A percentile compares a stretch with the other conserved stretches of the same genome.
Conservation (phyloP, 139 green algal genomes). For the Picochlorum sp. region DNA sequence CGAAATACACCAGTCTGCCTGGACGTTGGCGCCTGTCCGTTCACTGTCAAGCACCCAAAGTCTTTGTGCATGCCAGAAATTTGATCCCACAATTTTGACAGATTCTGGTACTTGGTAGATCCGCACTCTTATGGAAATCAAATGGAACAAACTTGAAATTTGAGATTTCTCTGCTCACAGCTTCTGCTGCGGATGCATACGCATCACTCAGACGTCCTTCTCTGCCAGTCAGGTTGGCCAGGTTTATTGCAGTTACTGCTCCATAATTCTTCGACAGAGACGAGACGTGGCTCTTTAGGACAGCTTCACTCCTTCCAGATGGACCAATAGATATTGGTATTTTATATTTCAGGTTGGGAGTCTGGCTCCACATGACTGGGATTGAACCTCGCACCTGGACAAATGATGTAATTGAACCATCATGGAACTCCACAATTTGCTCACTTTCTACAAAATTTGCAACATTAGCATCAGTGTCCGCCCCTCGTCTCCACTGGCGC, state of each 20-base stretch:
- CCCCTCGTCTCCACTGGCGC: conserved; percentile 75
- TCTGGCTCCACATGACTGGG: conserved; percentile 72
- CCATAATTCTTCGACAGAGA: conserved; percentile 33
- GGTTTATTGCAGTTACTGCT: conserved; percentile 52
- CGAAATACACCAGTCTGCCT: conserved; percentile 53
- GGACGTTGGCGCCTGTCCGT: not conserved
- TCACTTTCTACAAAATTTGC: conserved; percentile 91
- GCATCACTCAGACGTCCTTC: conserved; percentile 59
- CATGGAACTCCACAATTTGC: conserved; percentile 62
- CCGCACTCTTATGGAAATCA: conserved; percentile 86
- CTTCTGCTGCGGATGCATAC: conserved; percentile 8
- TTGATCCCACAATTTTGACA: conserved; percentile 58
- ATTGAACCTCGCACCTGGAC: conserved; percentile 69
- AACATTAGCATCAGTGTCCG: conserved; percentile 52
- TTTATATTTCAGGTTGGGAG: conserved; percentile 90
- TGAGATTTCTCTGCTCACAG: not conserved
- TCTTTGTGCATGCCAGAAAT: conserved; percentile 19
- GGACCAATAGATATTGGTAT: conserved; percentile 61
- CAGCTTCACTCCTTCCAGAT: conserved; percentile 12
- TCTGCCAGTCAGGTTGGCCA: conserved; percentile 68
- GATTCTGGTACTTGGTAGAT: conserved; percentile 54
- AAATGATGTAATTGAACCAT: conserved; percentile 33
- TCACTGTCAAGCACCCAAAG: conserved; percentile 23
- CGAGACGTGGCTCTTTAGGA: conserved; percentile 31
- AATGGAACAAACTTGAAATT: conserved; percentile 55